Percentiles rank a stretch among this genome's conserved stretches.
Conservation (phyloP, 2,329 filamentous ascomycete species). For the Pseudomassariella vexata region DNA sequence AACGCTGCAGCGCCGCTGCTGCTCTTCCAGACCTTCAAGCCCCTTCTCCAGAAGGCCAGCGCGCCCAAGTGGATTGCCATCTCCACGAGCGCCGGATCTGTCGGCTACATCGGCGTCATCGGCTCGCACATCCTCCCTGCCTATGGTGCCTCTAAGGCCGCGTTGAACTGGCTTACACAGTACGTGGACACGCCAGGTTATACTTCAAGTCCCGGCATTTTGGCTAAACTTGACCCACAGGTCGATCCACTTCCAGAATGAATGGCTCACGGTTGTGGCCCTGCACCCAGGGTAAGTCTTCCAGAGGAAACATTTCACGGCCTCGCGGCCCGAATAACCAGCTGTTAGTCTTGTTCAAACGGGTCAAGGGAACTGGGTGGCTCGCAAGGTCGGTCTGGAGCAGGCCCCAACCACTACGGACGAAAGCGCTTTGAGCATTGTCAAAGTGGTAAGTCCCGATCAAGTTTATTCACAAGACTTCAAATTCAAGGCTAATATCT, state of each 20-base stretch:
- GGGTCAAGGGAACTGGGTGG: conserved; percentile 11
- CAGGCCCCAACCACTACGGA: conserved; percentile 12
- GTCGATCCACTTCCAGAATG: conserved; percentile 11
- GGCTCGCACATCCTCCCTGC: conserved; percentile 11
- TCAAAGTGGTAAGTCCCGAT: conserved; percentile 13
- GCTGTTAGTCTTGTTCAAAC: conserved; percentile 11
- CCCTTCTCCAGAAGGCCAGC: conserved; percentile 23
- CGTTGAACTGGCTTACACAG: conserved; percentile 24
- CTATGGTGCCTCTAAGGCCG: conserved; percentile 25
- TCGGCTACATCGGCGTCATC: conserved; percentile 12
- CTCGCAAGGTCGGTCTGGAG: conserved; percentile 9
- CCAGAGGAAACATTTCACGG: no score
- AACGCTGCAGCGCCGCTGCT: conserved; percentile 24
- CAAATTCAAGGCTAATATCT: background rate
- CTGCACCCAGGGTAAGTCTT: conserved; percentile 12
- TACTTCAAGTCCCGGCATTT: background rate
- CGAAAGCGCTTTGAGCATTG: conserved; percentile 11
- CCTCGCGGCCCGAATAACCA: background rate
- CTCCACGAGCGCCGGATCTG: conserved; percentile 19
- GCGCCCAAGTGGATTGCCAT: conserved; percentile 25
- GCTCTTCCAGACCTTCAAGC: conserved; percentile 24
- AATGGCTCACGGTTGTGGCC: conserved; percentile 9
- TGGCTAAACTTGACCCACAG: conserved; percentile 3
- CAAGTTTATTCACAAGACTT: background rate
- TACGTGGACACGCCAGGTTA: no score